phyloP scores from a whole-genome alignment of 2,329 filamentous ascomycete species.

The Atkinsonella texensis region DNA sequence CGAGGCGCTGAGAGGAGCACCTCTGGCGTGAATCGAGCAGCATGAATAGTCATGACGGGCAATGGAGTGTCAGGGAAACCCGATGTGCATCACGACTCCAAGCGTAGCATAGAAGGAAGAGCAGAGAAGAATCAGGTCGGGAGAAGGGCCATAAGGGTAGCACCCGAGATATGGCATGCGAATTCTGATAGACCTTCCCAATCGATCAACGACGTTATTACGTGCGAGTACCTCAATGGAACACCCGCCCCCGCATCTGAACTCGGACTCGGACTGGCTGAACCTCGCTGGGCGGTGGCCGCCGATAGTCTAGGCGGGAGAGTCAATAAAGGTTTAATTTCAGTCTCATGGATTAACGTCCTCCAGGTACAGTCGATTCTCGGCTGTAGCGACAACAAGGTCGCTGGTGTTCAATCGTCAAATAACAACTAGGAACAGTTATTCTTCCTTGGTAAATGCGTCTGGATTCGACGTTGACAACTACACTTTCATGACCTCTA shows the following conservation, averaged over 20 bases:
- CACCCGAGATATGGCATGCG: background rate
- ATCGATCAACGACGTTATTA: background rate
- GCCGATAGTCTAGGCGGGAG: no score
- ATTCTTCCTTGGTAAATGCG: no score
- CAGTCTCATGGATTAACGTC: no score
- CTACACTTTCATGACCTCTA: no score
- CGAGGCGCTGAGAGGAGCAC: conserved; percentile 66
- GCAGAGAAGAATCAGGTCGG: background rate
- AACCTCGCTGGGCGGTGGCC: no score
- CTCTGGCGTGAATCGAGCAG: conserved; percentile 62
- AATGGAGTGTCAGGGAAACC: background rate
- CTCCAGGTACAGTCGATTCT: no score
- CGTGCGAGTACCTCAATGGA: background rate
- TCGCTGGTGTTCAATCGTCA: no score
- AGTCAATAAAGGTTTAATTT: no score
- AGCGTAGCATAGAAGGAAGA: background rate
- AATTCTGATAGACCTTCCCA: background rate
- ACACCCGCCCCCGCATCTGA: background rate
- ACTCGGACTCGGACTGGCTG: no score
- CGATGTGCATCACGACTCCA: background rate
- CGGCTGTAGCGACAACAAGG: no score
- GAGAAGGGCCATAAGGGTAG: background rate
- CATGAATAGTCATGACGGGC: conserved; percentile 52
- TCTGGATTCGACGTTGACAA: no score
- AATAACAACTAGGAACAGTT: no score